Conservation (phyloP, 768 basidiomycete species). For the Agaricus bisporus region DNA sequence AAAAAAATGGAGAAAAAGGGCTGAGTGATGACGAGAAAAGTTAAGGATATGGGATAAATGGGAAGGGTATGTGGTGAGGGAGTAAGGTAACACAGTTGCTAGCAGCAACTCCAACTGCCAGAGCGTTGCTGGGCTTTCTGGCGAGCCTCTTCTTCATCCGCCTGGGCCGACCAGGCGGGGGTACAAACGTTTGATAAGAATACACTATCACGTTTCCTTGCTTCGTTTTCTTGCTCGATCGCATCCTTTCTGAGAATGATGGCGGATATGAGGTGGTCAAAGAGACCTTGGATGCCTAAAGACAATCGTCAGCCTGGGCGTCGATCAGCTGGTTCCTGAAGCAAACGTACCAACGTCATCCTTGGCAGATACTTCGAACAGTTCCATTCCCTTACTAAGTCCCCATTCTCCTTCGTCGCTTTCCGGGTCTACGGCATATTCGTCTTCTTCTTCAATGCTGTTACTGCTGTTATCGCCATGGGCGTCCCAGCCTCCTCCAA, state of each 20-base stretch:
- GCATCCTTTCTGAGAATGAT: constrained; percentile 74
- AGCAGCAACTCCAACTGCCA: constrained; percentile 69
- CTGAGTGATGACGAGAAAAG: constrained; percentile 10
- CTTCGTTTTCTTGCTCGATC: constrained; percentile 77
- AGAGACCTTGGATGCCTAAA: constrained; percentile 74
- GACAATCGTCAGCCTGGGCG: constrained; percentile 6
- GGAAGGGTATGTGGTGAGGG: constrained; percentile 6
- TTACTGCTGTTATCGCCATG: constrained; percentile 57
- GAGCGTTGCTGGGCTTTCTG: constrained; percentile 40
- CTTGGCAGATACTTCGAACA: constrained; percentile 90
- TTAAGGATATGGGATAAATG: not conserved
- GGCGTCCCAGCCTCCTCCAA: constrained; percentile 49
- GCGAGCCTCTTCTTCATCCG: constrained; percentile 72
- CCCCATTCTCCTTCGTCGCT: constrained; percentile 66
- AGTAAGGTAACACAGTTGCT: constrained; percentile 23
- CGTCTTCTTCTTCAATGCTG: constrained; percentile 62
- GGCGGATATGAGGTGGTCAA: constrained; percentile 70
- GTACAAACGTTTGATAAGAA: constrained; percentile 57
- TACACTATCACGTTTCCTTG: constrained; percentile 80
- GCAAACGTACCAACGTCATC: constrained; percentile 65
- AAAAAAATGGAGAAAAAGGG: too few species aligned
- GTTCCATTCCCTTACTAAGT: constrained; percentile 75
- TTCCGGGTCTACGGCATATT: constrained; percentile 52
- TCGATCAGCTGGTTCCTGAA: constrained; percentile 12
- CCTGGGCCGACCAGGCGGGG: constrained; percentile 74